Conservation (phyloP, 768 basidiomycete genomes). For the Mycena rebaudengoi region DNA sequence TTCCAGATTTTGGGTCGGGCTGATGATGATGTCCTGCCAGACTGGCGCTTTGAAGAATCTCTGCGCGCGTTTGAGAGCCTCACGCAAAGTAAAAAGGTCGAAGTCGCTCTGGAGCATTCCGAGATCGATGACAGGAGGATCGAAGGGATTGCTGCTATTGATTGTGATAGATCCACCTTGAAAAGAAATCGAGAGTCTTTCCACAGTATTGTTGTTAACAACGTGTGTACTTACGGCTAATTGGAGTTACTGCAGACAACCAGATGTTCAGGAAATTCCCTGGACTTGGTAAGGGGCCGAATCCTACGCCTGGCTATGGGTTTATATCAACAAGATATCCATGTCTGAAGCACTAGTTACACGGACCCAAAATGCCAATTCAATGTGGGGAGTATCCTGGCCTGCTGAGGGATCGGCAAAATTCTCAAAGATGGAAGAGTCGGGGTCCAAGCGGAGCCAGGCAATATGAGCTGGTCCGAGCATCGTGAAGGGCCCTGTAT, state of each 20-base stretch:
- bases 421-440: slow-evolving; percentile 3
- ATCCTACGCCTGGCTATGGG: no score
- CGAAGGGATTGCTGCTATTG: slow-evolving; percentile 33
- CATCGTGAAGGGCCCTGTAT: slow-evolving; percentile 33
- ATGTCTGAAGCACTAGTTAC: no score
- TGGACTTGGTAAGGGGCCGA: no score
- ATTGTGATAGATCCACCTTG: slow-evolving; percentile 37
- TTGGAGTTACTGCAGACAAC: background rate
- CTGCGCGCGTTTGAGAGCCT: slow-evolving; percentile 32
- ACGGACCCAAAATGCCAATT: slow-evolving; percentile 20
- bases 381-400: slow-evolving; percentile 30
- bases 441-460: slow-evolving; percentile 24
- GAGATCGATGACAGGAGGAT: slow-evolving; percentile 35
- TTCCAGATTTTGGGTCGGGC: slow-evolving; percentile 21
- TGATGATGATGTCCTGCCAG: slow-evolving; percentile 37
- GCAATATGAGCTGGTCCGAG: slow-evolving; percentile 18
- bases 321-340: no score
- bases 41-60: slow-evolving; percentile 33
- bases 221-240: background rate
- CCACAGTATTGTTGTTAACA: no score
- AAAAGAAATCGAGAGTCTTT: no score
- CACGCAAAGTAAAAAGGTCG: slow-evolving; percentile 26
- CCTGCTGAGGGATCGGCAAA: slow-evolving; percentile 32
- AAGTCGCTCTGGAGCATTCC: slow-evolving; percentile 20
- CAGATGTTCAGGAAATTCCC: background rate